phyloP scores from a whole-genome alignment of 805 yeast species.

The Saturnispora zaruensis region DNA sequence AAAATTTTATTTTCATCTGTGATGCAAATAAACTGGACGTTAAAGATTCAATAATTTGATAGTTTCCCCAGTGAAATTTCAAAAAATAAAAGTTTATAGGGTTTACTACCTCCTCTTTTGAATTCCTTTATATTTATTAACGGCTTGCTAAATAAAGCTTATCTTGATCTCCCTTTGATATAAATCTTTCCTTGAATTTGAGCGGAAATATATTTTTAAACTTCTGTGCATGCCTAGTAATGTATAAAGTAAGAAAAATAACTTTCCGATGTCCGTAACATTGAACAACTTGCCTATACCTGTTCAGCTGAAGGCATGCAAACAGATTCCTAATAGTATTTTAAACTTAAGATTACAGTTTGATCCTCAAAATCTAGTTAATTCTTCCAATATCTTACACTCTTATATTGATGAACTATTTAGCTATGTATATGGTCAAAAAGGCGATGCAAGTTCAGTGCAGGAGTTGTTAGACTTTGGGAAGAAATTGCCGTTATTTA shows the following conservation, averaged over 20 bases:
- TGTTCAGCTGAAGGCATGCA: background rate
- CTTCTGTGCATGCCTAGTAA: background rate
- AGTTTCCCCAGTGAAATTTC: background rate
- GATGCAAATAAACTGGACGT: background rate
- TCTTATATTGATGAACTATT: conserved; percentile 21
- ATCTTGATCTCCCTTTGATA: background rate
- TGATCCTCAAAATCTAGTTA: conserved; percentile 16
- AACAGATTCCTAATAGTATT: conserved; percentile 12
- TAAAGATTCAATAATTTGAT: background rate
- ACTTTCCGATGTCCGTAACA: conserved; percentile 2
- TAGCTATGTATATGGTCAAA: conserved; percentile 2
- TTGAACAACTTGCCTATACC: conserved; percentile 16
- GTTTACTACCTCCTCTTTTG: background rate
- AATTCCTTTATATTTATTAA: too few relatives aligned
- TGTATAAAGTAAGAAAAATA: background rate
- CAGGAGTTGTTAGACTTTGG: conserved; percentile 6
- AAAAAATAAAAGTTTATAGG: background rate
- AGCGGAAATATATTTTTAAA: background rate
- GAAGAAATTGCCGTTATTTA: background rate
- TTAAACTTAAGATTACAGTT: conserved; percentile 16
- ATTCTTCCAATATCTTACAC: conserved; percentile 19
- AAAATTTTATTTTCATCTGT: background rate
- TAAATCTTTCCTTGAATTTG: background rate
- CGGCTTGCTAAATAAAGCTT: background rate
- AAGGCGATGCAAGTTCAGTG: conserved; percentile 9